Conservation (phyloP, 78 protist species). For the Diacronema lutheri region DNA sequence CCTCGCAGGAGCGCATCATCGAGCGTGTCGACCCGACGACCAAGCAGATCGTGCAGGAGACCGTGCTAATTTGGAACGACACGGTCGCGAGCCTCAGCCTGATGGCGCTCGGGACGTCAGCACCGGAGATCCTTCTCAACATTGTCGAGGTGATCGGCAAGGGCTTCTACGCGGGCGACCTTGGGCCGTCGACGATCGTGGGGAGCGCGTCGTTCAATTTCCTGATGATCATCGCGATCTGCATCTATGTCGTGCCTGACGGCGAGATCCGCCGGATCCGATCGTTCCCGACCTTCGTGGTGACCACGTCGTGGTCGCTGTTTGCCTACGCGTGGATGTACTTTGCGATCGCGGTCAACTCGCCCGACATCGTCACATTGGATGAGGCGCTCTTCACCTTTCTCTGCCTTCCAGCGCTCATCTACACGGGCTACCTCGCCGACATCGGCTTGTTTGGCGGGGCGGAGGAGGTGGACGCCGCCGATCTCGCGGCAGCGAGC, state of each 20-base stretch:
- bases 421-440: neutral
- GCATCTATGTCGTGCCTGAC: neutral
- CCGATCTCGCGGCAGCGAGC: too few relatives aligned
- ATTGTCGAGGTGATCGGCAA: conserved; percentile 12
- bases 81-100: conserved; percentile 43
- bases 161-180: conserved; percentile 5
- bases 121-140: conserved; percentile 36
- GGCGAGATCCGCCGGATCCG: neutral
- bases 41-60: too few relatives aligned
- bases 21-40: too few relatives aligned
- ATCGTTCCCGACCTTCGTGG: neutral
- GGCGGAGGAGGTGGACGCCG: too few relatives aligned
- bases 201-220: neutral
- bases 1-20: too few relatives aligned
- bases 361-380: conserved; percentile 4
- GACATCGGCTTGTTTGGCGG: neutral
- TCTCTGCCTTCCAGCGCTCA: neutral
- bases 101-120: conserved; percentile 37
- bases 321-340: conserved; percentile 40
- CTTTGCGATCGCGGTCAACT: neutral
- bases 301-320: conserved; percentile 9
- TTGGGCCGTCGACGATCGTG: neutral
- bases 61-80: conserved; percentile 45
- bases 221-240: neutral
- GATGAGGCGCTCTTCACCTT: neutral